Evolutionary conservation across 208 protist species (phyloP), one percentile per base, ranked within the genome.

Genomic region (Herpetomonas samuelpessoai): DNA sequence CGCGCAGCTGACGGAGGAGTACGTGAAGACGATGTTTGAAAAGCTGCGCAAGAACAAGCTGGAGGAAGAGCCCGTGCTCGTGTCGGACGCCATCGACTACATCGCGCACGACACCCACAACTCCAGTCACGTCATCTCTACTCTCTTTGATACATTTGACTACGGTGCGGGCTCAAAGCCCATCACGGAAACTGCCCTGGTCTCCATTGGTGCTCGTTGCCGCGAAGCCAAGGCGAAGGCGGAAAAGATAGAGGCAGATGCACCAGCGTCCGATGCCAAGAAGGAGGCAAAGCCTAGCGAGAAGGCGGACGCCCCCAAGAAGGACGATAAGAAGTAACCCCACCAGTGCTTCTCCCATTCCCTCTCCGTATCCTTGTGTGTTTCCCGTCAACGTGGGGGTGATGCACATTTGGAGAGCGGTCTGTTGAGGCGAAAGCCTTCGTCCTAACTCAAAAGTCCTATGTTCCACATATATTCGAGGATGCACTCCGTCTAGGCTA

Each of bases 91-190:
- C 12, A 92, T 92, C 62, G 86, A 96, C 46, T 80, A 66, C 56
- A 86, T 96, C 49, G 89, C 83, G 27, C 81, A 79, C 41, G 82
- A 91, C 48, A 93, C 84, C 0, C 83, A 93, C 72, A 86, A 82
- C 60, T 96, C 89, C 57, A 92, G 75, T 21, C 89, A 96, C 71
- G 76, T 87, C 39, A 83, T 96, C 30, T 96, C 89, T 14, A 96
- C 75, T 30, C 67, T 96, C 24, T 93, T 96, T 70, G 89, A 96
- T 60, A 83, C 84, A 0, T 93, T 96, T 57, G 89, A 96, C 70
- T 92, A 88, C 64, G 79, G 79, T 48, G 79, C 77, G 1, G 89
- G 89, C 49, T 82, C 80, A 10, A 93, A 90, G 66, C 71, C 83
- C 7, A 92, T 96, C 57, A 84, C 86, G 6, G 79, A 96, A 50